A percentile compares a stretch with the other conserved stretches of the same genome.
Evolutionary conservation across 164 flowering plant species (phyloP).

Genomic region (Kalanchoe fedtschenkoi): DNA sequence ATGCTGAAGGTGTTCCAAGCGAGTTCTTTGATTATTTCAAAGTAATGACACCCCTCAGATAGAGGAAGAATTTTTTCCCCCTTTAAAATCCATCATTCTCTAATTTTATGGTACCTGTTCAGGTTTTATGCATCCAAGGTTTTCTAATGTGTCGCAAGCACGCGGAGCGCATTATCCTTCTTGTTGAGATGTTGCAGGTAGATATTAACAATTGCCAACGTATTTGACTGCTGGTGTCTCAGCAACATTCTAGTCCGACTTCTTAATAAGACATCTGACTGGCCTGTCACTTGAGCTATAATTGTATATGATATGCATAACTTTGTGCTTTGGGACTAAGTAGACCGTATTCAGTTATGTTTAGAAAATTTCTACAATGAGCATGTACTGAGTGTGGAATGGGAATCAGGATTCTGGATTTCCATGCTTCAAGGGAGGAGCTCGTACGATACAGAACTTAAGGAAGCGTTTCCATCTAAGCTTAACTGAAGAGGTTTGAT

Average conservation of each 20-base stretch:
- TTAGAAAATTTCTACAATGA: neutral
- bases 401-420: slow-evolving; percentile 81
- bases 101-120: slow-evolving; percentile 7
- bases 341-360: neutral
- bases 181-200: slow-evolving; percentile 99
- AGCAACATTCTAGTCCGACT: neutral
- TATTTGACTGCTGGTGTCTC: too few relatives aligned
- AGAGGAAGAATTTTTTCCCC: too few relatives aligned
- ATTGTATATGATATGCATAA: neutral
- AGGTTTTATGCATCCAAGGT: slow-evolving; percentile 99
- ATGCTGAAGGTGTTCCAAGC: slow-evolving; percentile 99
- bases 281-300: neutral
- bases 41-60: slow-evolving; percentile 21
- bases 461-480: slow-evolving; percentile 88
- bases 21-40: slow-evolving; percentile 98
- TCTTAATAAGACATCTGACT: neutral
- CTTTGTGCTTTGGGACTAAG: neutral
- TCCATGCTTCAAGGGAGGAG: slow-evolving; percentile 99
- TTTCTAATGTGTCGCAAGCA: slow-evolving; percentile 96
- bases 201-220: slow-evolving; percentile 6
- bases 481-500: slow-evolving; percentile 87
- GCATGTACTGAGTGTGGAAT: neutral
- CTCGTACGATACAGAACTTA: slow-evolving; percentile 86
- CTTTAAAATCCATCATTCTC: neutral
- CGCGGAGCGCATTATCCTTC: slow-evolving; percentile 95